These are phyloP conservation scores for Candida sojae DNA, from an alignment of 1,139 yeast genomes.

Conservation along the genomic window DNA sequence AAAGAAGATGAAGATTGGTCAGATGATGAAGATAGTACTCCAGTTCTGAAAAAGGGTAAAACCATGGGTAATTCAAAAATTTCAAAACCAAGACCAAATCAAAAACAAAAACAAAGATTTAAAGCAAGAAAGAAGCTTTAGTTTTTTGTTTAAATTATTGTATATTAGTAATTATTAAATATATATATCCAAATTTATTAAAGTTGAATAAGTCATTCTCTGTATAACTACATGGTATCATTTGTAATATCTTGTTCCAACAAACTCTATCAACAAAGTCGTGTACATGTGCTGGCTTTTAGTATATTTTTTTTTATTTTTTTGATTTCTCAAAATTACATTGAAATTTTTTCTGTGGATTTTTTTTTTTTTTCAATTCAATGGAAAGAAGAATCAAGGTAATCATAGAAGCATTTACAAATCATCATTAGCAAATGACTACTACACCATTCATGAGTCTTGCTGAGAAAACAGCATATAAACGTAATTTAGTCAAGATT, in stretches of 20 bases:
- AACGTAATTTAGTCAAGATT: conserved; percentile 38
- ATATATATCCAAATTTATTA: too few species aligned
- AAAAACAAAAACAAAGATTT: conserved; percentile 40
- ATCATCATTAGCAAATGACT: conserved; percentile 3
- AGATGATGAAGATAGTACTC: conserved; percentile 42
- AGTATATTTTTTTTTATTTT: too few species aligned
- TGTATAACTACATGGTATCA: too few species aligned
- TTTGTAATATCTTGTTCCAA: background rate
- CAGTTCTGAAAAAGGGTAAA: conserved; percentile 16
- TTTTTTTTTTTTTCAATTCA: conserved; percentile 1
- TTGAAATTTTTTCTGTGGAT: background rate
- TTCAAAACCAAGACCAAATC: conserved; percentile 29
- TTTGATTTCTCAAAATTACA: too few species aligned
- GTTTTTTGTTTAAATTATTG: background rate
- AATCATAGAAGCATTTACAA: background rate
- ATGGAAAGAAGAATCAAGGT: too few species aligned
- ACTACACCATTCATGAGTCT: conserved; percentile 7
- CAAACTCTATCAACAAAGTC: background rate
- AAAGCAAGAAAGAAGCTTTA: conserved; percentile 59
- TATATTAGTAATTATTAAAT: too few species aligned
- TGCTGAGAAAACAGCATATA: conserved; percentile 9
- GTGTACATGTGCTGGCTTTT: background rate
- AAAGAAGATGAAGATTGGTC: conserved; percentile 56
- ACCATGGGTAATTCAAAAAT: conserved; percentile 25
- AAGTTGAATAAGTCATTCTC: too few species aligned